phyloP scores from a whole-genome alignment of 306 rosid species.

The Trifolium fragiferum region DNA sequence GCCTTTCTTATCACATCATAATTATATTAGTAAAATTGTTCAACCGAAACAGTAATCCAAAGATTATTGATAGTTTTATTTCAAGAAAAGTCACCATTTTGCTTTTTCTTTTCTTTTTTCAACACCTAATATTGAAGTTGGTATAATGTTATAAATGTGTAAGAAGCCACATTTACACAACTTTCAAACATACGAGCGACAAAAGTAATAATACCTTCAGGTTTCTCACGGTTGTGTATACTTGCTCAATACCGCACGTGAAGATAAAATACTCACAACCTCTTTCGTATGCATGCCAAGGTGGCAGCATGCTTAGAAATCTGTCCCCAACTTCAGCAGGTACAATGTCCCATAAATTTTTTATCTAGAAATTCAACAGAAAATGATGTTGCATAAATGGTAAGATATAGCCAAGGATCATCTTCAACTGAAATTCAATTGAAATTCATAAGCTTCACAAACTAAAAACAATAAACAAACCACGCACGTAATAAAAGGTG shows the following conservation, averaged over 20 bases:
- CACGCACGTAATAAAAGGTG: too few relatives aligned
- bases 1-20: background rate
- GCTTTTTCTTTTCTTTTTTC: background rate
- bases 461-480: too few relatives aligned
- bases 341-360: slow-evolving; percentile 72
- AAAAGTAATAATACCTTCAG: slow-evolving; percentile 69
- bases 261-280: slow-evolving; percentile 87
- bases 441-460: background rate
- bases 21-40: slow-evolving; percentile 15
- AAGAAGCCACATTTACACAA: slow-evolving; percentile 10
- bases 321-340: slow-evolving; percentile 87
- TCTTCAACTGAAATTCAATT: slow-evolving; percentile 34
- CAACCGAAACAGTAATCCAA: background rate
- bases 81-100: background rate
- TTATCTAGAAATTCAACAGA: slow-evolving; percentile 57
- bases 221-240: slow-evolving; percentile 77
- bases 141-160: background rate
- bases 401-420: slow-evolving; percentile 30
- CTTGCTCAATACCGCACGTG: slow-evolving; percentile 76
- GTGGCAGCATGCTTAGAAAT: slow-evolving; percentile 94
- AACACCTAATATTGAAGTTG: slow-evolving; percentile 4
- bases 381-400: slow-evolving; percentile 24
- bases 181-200: slow-evolving; percentile 15
- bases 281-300: slow-evolving; percentile 99
- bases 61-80: background rate